Evolutionary conservation across 176 grass and related monocot genomes (phyloP).

Genomic region (Triticum urartu): DNA sequence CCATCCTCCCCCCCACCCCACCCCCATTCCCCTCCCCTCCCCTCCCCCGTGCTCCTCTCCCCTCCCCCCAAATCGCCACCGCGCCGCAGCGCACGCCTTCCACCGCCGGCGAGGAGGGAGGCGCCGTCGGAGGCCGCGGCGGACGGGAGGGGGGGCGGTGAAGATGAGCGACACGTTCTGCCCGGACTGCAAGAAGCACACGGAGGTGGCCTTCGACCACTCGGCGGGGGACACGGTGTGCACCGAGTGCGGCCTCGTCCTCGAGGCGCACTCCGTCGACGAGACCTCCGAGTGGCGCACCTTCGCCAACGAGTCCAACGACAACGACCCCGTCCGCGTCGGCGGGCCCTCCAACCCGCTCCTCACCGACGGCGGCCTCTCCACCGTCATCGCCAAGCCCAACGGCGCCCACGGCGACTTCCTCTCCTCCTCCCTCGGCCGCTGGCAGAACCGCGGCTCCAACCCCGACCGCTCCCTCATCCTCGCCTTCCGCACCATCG

Average conservation of each 20-base stretch:
- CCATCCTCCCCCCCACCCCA: background rate
- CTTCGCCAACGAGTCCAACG: slow-evolving; percentile 87
- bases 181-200: slow-evolving; percentile 85
- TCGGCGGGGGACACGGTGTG: slow-evolving; percentile 89
- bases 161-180: slow-evolving; percentile 78
- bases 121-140: too few species aligned
- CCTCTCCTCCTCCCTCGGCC: slow-evolving; percentile 70
- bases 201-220: slow-evolving; percentile 91
- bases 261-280: slow-evolving; percentile 85
- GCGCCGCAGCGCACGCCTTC: too few species aligned
- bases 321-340: slow-evolving; percentile 86
- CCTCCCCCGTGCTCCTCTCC: too few species aligned
- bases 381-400: slow-evolving; percentile 86
- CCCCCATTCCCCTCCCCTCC: background rate
- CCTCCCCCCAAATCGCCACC: too few species aligned
- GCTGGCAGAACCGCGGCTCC: slow-evolving; percentile 75
- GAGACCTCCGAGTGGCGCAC: slow-evolving; percentile 91
- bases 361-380: slow-evolving; percentile 74
- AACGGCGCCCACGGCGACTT: slow-evolving; percentile 70
- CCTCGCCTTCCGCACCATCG: slow-evolving; percentile 78
- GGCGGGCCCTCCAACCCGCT: slow-evolving; percentile 77
- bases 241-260: slow-evolving; percentile 86
- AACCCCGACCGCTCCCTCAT: slow-evolving; percentile 85
- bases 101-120: too few species aligned
- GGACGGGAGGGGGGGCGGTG: background rate